These are phyloP conservation scores for Diaporthe amygdali DNA, from an alignment of 2,329 filamentous ascomycete species.

Conservation along the genomic window DNA sequence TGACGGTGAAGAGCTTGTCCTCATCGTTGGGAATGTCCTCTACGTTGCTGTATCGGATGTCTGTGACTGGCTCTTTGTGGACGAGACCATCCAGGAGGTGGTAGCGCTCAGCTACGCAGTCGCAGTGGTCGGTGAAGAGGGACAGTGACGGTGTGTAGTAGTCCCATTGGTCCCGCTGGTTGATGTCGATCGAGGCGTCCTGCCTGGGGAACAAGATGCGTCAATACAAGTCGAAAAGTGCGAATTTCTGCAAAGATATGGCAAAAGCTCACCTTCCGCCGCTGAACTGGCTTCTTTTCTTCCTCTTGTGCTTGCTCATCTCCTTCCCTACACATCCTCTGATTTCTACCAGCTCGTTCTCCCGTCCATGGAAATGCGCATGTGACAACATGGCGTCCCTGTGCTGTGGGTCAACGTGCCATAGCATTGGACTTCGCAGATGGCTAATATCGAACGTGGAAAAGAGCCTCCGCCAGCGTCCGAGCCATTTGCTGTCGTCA, in stretches of 20 bases:
- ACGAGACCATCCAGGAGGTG: constrained; percentile 61
- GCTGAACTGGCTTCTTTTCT: constrained; percentile 52
- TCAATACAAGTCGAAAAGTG: not conserved
- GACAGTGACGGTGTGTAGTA: constrained; percentile 69
- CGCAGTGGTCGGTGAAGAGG: constrained; percentile 68
- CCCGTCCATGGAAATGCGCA: constrained; percentile 64
- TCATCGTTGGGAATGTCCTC: constrained; percentile 48
- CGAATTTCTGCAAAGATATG: no score
- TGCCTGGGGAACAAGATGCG: constrained; percentile 35
- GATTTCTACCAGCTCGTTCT: constrained; percentile 72
- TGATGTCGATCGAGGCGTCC: constrained; percentile 57
- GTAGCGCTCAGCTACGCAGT: constrained; percentile 62
- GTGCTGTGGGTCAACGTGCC: constrained; percentile 79
- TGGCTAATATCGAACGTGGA: constrained; percentile 71
- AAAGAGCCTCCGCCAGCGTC: constrained; percentile 74
- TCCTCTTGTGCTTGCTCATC: constrained; percentile 79
- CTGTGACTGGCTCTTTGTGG: constrained; percentile 61
- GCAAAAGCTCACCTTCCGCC: constrained; percentile 47
- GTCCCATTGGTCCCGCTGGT: constrained; percentile 71
- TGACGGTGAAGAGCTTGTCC: constrained; percentile 68
- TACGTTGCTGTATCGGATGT: constrained; percentile 64
- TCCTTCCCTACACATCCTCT: constrained; percentile 79
- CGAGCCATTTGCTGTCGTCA: constrained; percentile 68
- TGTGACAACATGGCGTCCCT: constrained; percentile 75
- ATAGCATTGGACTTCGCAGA: constrained; percentile 81